Evolutionary conservation across 2,329 filamentous ascomycete species (phyloP), one percentile per base, ranked within the genome.

Genomic region (Aspergillus felis): DNA sequence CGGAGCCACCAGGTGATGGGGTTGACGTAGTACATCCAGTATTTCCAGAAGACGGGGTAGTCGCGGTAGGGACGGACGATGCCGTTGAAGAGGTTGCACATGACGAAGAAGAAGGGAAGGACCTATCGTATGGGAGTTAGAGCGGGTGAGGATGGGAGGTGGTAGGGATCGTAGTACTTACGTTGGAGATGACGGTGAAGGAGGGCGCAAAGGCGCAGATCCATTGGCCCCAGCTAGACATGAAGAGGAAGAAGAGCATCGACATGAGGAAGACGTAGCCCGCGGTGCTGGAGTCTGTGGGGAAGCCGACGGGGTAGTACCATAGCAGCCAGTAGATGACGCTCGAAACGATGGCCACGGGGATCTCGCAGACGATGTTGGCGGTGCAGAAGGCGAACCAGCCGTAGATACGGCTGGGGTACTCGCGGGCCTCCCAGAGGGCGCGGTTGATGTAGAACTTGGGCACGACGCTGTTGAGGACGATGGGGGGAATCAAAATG

Each of bases 241-340:
- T 83, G 80, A 92, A 92, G 7, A 92, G 72, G 78, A 86, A 91
- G 76, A 92, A 92, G 0, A 93, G 80, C 67, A 92, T 76, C 0
- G 84, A 84, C 87, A 94, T 92, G 27, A 93, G 75, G 76, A 89
- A 93, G 17, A 87, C 83, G 70, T 92, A 93, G 12, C 90, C 90
- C 0, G 88, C 83, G 0, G 84, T 84, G 1, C 81, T 80, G 35
- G 84, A 82, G 59, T 88, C 84, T 0, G 80, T 81, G 0, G 89
- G 88, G 1, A 92, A 77, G 0, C 90, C 90, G 0, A 87, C 83
- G 0, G 89, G 84, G 71, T 83, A 93, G 75, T 93, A 93, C 88
- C 89, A 92, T 0, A 91, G 74, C 0, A 86, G 72, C 80, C 83
- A 93, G 76, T 92, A 92, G 22, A 92, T 72, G 1, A 88, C 76